Percentiles rank a stretch among this genome's conserved stretches.
Conservation (phyloP, 1,139 yeast species). For the Zygoascus sp. region DNA sequence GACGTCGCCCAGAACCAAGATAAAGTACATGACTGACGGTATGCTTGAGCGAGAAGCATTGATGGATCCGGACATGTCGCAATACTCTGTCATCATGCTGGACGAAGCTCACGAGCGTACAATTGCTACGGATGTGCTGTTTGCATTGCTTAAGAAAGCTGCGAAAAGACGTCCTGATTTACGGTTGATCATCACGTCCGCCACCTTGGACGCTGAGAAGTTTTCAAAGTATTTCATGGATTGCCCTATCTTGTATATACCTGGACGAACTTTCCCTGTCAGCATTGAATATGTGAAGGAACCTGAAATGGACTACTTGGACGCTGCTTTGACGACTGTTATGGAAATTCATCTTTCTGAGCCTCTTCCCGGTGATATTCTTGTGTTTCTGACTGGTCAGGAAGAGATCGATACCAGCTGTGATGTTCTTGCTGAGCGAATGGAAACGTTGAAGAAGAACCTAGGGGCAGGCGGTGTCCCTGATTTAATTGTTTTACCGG, state of each 20-base stretch:
- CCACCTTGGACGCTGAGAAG: constrained; percentile 81
- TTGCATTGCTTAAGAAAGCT: constrained; percentile 78
- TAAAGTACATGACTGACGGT: constrained; percentile 95
- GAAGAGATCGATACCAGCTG: constrained; percentile 91
- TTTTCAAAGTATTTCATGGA: constrained; percentile 71
- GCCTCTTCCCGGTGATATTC: constrained; percentile 65
- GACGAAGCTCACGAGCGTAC: constrained; percentile 98
- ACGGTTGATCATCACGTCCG: constrained; percentile 81
- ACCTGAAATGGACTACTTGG: constrained; percentile 82
- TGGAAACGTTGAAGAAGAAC: constrained; percentile 45
- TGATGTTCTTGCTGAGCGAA: constrained; percentile 63
- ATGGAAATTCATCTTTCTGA: constrained; percentile 78
- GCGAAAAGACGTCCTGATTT: constrained; percentile 64
- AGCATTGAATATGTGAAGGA: constrained; percentile 70
- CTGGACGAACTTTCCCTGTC: constrained; percentile 89
- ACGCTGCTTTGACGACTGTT: constrained; percentile 75
- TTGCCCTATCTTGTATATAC: constrained; percentile 79
- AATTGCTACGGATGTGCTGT: constrained; percentile 85
- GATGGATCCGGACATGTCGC: constrained; percentile 64
- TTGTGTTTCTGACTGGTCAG: constrained; percentile 84
- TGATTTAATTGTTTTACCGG: constrained; percentile 77
- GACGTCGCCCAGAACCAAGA: constrained; percentile 55
- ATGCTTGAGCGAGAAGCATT: constrained; percentile 84
- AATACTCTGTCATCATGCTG: constrained; percentile 78
- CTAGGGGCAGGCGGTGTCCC: constrained; percentile 50